Base-by-base conservation (phyloP, 768 basidiomycete species). In the Russula emetica region DNA sequence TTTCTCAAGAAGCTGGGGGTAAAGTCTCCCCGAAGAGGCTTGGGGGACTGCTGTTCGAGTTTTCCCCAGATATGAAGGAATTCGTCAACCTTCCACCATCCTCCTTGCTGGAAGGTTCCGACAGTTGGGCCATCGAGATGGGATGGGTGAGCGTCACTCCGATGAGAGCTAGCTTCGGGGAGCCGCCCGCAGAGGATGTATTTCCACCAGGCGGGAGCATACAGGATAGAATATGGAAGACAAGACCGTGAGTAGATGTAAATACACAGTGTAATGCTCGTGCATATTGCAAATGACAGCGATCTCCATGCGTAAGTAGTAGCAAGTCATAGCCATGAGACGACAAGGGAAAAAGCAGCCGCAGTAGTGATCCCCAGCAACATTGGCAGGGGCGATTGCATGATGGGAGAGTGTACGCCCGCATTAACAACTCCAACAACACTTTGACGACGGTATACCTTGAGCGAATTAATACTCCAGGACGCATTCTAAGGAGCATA, bases 131-230 rank as follows among this genome's bases (percentile, higher is more conserved):
- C 18, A 76, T 94, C 36, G 76, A 79, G 62, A 79, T 84, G 62
- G 90, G 87, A 5, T 83, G 78, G 68, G 86, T 83, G 38, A 89
- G 88, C 67, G 85, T 94, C 3, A 92, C 92, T 26, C 90, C 92
- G 5, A 74, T 94, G 59, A 80, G 84, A 60, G 85, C 92, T 18
- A 78, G 81, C 62, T 93, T 92, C 70, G 90, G 83, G 10, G 89
- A 92, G 71, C 83, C 86, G 1, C 54, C 53, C n/a, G 66, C 69
- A 14, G 69, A 71, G 60, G 66, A 71, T 32, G 58, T 49, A 26
- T 52, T 62, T 40, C 65, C 36, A 47, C 69, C 64, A 66, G 71
- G 51, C 54, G 70, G 58, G 66, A 69, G 24, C 72, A 77, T 76
- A 26, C 81, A 83, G 42, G 74, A 75, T 61, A 74, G 77, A 66